phyloP scores from a whole-genome alignment of 1,139 yeast species.

The Candida sanyaensis region DNA sequence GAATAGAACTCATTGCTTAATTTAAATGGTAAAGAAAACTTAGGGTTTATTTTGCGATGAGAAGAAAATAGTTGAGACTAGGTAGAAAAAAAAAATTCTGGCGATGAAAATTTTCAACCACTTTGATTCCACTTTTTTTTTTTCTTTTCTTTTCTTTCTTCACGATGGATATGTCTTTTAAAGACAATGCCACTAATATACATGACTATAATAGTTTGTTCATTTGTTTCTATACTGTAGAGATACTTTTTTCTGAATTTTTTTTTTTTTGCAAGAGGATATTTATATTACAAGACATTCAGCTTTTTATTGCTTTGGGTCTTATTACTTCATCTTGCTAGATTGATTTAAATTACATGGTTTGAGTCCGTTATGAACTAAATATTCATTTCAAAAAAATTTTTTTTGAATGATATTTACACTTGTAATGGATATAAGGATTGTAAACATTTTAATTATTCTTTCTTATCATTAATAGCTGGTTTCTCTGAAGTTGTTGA shows the following conservation, averaged over 20 bases:
- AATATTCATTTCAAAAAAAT: constrained; percentile 9
- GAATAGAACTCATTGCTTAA: constrained; percentile 35
- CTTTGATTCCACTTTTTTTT: background rate
- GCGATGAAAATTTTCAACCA: constrained; percentile 3
- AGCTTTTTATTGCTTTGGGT: background rate
- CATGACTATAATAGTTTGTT: background rate
- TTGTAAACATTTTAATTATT: constrained; percentile 40
- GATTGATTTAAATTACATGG: constrained; percentile 47
- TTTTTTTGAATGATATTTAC: background rate
- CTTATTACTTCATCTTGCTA: constrained; percentile 17
- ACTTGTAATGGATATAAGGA: constrained; percentile 54
- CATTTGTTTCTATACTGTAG: background rate
- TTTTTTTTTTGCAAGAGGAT: constrained; percentile 1
- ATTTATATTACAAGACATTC: background rate
- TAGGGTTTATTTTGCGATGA: background rate
- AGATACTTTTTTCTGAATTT: background rate
- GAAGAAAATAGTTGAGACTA: background rate
- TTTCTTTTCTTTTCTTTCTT: constrained; percentile 1
- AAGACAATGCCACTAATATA: background rate
- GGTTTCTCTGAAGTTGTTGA: background rate
- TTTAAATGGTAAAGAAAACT: background rate
- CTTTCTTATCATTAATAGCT: constrained; percentile 4
- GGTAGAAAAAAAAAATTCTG: constrained; percentile 2
- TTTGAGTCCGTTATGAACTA: constrained; percentile 52
- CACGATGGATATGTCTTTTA: background rate